Evolutionary conservation across 2,329 filamentous ascomycete genomes (phyloP), one percentile per base, ranked within the genome.

Genomic region (Cytospora piceae): DNA sequence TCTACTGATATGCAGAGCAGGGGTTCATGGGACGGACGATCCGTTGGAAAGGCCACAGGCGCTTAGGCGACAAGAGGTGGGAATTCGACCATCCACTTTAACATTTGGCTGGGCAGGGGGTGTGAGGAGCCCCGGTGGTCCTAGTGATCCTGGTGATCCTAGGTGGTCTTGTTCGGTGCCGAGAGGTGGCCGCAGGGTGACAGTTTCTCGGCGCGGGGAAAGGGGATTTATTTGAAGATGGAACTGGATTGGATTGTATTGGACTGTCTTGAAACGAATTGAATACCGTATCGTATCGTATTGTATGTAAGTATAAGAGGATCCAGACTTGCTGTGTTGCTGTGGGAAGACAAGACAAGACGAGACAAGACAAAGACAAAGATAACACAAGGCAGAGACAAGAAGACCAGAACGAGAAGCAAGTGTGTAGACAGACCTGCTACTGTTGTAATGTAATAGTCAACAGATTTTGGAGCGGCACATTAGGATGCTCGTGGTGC

Each of bases 151-250:
- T 37, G 34, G 34, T 37, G 14, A 15, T 37, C 34, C 34, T 15
- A 4, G 34, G n/a, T 24, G 46, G n/a, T 14, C 20, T 9, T 22
- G 24, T 7, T 49, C 46, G 46, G 46, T 49, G 46, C 46, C 46
- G 46, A 49, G 12, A 49, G n/a, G 11, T 49, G 46, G 46, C 46
- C 46, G 46, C n/a, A 49, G n/a, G 46, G 12, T 37, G 22, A 22
- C 34, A 46, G 12, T 14, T 42, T 42, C 15, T 61, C 29, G 59
- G 52, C 51, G 59, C 59, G 59, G 59, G 52, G 59, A 55, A 61
- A 42, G 42, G 34, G 52, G 32, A 46, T 27, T 55, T 37, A 46
- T 27, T 55, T 37, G 59, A 39, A n/a, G 8, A 15, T 9, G 24
- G 39, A 46, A n/a, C 12, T 27, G 34, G 32, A 52, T 31, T 61